phyloP scores from a whole-genome alignment of 345 rosid species.

The Anastatica hierochuntica region DNA sequence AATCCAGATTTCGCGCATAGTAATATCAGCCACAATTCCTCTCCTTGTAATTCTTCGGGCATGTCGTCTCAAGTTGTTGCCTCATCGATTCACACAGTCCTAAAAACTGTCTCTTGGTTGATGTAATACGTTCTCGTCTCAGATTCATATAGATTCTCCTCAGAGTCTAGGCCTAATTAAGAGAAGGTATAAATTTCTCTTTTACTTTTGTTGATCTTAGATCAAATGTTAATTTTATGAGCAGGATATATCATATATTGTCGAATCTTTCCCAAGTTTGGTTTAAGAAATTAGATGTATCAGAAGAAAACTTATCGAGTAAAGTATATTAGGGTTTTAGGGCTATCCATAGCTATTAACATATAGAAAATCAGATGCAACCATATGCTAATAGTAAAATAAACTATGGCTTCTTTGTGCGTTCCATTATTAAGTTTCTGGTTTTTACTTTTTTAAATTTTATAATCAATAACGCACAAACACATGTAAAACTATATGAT shows the following conservation, averaged over 20 bases:
- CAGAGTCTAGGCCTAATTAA: conserved; percentile 79
- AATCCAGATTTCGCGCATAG: conserved; percentile 69
- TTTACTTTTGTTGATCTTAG: neutral
- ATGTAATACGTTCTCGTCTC: conserved; percentile 22
- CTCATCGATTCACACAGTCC: conserved; percentile 27
- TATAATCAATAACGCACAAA: too few relatives aligned
- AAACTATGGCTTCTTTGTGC: too few relatives aligned
- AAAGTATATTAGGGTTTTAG: conserved; percentile 20
- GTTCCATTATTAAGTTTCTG: too few relatives aligned
- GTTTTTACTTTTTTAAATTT: too few relatives aligned
- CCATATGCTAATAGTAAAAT: too few relatives aligned
- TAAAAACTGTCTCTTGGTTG: too few relatives aligned
- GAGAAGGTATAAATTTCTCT: conserved; percentile 43
- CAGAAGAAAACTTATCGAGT: neutral
- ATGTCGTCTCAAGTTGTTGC: conserved; percentile 24
- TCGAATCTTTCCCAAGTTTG: neutral
- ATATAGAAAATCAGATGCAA: neutral
- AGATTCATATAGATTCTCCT: conserved; percentile 71
- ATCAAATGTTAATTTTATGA: neutral
- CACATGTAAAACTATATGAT: too few relatives aligned
- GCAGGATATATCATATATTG: too few relatives aligned
- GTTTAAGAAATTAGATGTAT: neutral
- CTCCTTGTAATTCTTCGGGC: conserved; percentile 37
- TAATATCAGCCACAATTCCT: conserved; percentile 23
- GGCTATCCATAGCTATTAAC: conserved; percentile 5